These are phyloP conservation scores for Suillus subluteus DNA, from an alignment of 768 basidiomycete genomes.

Conservation along the genomic window DNA sequence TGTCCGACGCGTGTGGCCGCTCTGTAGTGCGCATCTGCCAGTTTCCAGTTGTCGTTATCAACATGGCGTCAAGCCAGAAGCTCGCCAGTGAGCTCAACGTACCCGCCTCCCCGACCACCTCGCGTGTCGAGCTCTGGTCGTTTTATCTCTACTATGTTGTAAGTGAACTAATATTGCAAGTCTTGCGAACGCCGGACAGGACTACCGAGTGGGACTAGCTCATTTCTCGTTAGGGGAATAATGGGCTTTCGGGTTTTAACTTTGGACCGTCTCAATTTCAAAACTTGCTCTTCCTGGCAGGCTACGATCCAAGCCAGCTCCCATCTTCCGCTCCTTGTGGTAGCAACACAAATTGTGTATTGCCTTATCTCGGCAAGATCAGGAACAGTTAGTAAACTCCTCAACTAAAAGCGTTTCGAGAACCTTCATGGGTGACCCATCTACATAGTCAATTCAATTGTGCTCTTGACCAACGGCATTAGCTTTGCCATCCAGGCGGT, in stretches of 20 bases:
- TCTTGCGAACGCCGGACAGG: neutral
- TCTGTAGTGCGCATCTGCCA: neutral
- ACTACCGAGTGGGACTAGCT: constrained; percentile 2
- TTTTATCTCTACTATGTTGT: constrained; percentile 40
- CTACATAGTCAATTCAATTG: constrained; percentile 69
- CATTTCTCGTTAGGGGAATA: constrained; percentile 50
- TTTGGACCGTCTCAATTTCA: constrained; percentile 64
- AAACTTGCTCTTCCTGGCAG: constrained; percentile 68
- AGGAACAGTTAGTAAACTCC: constrained; percentile 56
- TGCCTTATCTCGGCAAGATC: constrained; percentile 63
- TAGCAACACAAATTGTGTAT: constrained; percentile 56
- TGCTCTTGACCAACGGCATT: constrained; percentile 74
- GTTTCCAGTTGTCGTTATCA: neutral
- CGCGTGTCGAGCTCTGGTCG: no score
- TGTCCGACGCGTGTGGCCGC: no score
- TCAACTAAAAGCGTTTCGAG: no score
- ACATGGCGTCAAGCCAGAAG: neutral
- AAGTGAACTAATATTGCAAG: constrained; percentile 14
- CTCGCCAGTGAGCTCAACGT: neutral
- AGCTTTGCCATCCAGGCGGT: constrained; percentile 68
- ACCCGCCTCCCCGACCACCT: constrained; percentile 19
- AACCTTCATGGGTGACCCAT: neutral
- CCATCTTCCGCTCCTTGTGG: constrained; percentile 42
- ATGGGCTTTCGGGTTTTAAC: constrained; percentile 49
- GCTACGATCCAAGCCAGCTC: constrained; percentile 62